Conservation (phyloP, 352 stramenopile species). For the Pythium sukuiense region DNA sequence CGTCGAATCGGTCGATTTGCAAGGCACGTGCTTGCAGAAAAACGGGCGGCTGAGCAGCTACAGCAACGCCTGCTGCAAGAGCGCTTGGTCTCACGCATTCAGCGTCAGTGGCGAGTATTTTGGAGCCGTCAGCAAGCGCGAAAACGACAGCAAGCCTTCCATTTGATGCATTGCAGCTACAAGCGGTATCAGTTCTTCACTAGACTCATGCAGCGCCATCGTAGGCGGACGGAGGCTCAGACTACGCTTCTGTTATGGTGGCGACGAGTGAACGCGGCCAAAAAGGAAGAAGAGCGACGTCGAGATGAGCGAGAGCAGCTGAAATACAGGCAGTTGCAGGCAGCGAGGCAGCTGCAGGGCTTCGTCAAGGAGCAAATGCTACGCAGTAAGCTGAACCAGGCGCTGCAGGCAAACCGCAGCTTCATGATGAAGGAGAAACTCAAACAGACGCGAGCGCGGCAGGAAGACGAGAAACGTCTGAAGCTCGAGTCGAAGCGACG, state of each 20-base stretch:
- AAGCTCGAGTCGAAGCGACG: constrained; percentile 40
- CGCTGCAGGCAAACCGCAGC: constrained; percentile 33
- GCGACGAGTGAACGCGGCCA: constrained; percentile 19
- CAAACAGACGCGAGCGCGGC: constrained; percentile 42
- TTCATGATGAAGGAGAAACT: constrained; percentile 49
- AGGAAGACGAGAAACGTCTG: constrained; percentile 42
- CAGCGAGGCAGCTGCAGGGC: constrained; percentile 28
- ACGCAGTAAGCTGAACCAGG: constrained; percentile 34
- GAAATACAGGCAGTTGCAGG: neutral
- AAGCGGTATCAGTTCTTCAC: constrained; percentile 46
- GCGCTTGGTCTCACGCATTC: neutral
- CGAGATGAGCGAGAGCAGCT: constrained; percentile 27
- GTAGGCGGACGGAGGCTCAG: constrained; percentile 30
- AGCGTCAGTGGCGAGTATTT: constrained; percentile 16
- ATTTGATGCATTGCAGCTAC: constrained; percentile 42
- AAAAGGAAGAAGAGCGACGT: constrained; percentile 26
- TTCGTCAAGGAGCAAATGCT: constrained; percentile 51
- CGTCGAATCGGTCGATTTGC: constrained; percentile 17
- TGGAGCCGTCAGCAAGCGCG: neutral
- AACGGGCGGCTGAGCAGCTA: neutral
- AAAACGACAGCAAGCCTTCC: constrained; percentile 30
- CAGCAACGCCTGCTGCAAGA: neutral
- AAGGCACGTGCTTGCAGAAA: neutral
- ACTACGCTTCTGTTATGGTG: constrained; percentile 49
- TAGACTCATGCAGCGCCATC: constrained; percentile 23